Base-by-base conservation (phyloP, 2,329 filamentous ascomycete species). In the Fulvia fulva region DNA sequence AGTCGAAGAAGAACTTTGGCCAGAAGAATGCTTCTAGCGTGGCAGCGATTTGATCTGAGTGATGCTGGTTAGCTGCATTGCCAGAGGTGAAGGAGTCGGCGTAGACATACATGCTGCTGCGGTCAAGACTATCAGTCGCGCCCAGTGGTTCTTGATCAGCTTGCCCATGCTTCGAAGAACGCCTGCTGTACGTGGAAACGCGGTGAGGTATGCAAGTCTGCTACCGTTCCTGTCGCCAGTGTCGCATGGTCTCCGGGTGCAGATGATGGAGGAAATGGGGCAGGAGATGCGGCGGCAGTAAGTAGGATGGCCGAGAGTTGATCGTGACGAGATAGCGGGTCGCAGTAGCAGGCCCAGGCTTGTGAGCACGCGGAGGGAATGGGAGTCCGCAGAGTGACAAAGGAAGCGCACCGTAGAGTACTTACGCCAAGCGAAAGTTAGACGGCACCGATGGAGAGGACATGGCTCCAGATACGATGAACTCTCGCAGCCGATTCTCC, bases 81-180 rank as follows among this genome's bases (percentile, higher is more conserved):
- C 19, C 21, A 16, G 21, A 16, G 37, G 32, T 25, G 19, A 49
- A 21, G n/a, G 30, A 21, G 21, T 51, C n/a, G 21, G 11, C 1
- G 22, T 16, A 16, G 11, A 45, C 81, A 55, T 85, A 91, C 89
- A 92, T 57, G 80, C 75, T 67, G 90, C 88, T 37, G 94, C 91
- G 26, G 90, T 90, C 73, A 99, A 80, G 76, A 96, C 83, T 72
- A 99, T 94, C 70, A 99, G 87, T 61, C 94, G 88, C 67, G 91
- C 94, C 91, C 91, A 96, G 81, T 99, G 94, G 80, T 97, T 97
- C 83, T 99, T 99, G 80, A 99, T 97, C 73, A 99, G 87, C 78
- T 88, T 94, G 76, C 94, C 94, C 94, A 99, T 99, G 65, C 64
- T 76, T 62, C 44, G 51, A 58, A 50, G 34, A 52, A 53, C 9